Base-by-base conservation (phyloP, 352 stramenopile species). In the Phytophthora citrophthora region DNA sequence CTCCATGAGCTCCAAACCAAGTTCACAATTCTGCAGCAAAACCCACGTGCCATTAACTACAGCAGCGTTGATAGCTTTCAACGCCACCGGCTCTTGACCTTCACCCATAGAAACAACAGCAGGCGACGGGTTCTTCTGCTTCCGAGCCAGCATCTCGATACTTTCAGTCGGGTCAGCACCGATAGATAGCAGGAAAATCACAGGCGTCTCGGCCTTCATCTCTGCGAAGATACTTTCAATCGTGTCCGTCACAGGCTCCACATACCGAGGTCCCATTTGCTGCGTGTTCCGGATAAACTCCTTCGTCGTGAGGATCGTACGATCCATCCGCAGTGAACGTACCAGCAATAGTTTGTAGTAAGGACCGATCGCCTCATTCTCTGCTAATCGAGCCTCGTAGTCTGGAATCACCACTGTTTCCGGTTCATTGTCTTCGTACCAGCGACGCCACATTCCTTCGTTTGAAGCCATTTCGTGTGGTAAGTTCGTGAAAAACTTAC, bases 181-280 rank as follows among this genome's bases (percentile, higher is more conserved):
- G 53, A 98, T 94, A 31, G 95, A 99, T 0, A 99, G 77, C 24
- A 99, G 79, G 76, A 99, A 99, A 51, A 99, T 99, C 26, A 99
- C 96, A 12, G 97, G 97, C 27, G 98, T 98, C 55, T 97, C 84
- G 1, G 93, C 89, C 24, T 91, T 84, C 96, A 99, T 99, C 58
- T 98, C 95, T 57, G 90, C 89, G 57, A 98, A 99, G 63, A 99
- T 98, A 64, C 89, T 98, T 72, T 99, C 97, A 54, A 99, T 99
- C 48, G 96, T 99, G 70, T 99, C 97, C 0, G 97, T 99, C n/a
- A 99, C 96, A 10, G 97, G 97, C 62, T 99, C 97, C 4, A 99
- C 96, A 65, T 98, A 99, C 5, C 88, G 79, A 10, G 94, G 81
- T 1, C 97, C 97, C 96, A 99, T 99, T 58, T 99, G 89, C 58